A percentile compares a stretch with the other conserved stretches of the same genome.
These are phyloP conservation scores for Penicilliopsis zonata DNA, from an alignment of 495 filamentous ascomycete genomes.

Conservation along the genomic window DNA sequence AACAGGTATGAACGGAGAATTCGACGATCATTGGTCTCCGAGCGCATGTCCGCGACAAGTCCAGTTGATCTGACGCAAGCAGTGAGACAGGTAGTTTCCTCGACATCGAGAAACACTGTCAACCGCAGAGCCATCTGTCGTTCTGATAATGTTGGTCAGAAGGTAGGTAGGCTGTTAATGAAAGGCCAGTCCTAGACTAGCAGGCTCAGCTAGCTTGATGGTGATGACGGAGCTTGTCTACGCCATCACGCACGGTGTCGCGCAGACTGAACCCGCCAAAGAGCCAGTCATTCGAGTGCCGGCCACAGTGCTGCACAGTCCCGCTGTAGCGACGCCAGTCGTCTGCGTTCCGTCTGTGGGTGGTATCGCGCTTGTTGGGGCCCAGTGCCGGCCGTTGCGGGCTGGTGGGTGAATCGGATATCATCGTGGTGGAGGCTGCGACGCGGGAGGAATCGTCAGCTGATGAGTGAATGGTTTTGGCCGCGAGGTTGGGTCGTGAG, in stretches of 20 bases:
- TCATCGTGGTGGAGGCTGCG: neutral
- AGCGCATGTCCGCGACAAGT: too few species aligned
- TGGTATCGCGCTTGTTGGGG: neutral
- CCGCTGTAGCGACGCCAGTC: neutral
- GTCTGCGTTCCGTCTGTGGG: neutral
- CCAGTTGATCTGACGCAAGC: too few species aligned
- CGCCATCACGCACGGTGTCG: conserved; percentile 30
- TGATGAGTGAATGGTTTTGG: neutral
- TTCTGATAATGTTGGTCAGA: too few species aligned
- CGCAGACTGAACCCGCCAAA: conserved; percentile 37
- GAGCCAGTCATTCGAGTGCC: conserved; percentile 38
- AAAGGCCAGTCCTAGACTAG: too few species aligned
- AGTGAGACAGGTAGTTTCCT: too few species aligned
- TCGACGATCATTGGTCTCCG: too few species aligned
- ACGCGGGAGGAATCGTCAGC: neutral
- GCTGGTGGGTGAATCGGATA: neutral
- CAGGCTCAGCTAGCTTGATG: conserved; percentile 8
- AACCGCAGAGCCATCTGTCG: too few species aligned
- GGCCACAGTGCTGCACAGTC: conserved; percentile 28
- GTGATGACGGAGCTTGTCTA: conserved; percentile 38
- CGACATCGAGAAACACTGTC: too few species aligned
- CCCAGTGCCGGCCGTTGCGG: neutral
- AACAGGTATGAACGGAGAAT: too few species aligned
- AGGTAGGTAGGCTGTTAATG: too few species aligned
- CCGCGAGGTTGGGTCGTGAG: neutral